Base-by-base conservation (phyloP, 768 basidiomycete genomes). In the Auriscalpium microsporum region DNA sequence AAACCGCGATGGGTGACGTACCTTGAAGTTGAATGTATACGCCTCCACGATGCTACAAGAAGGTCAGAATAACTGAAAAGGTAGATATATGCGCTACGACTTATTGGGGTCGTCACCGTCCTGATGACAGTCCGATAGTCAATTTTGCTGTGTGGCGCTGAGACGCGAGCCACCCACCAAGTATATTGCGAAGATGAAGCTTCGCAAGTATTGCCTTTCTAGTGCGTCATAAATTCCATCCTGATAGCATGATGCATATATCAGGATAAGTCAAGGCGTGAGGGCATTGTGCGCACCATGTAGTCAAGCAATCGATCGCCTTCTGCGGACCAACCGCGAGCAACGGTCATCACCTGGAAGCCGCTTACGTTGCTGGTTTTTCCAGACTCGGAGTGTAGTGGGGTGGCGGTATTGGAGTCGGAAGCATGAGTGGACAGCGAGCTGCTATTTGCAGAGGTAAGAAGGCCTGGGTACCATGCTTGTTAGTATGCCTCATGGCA, bases 141-240 rank as follows among this genome's bases (percentile, higher is more conserved):
- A 40, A 36, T 35, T 6, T 48, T n/a, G 37, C 35, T 23, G 35
- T 13, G 16, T 13, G 48, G 16, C 11, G 35, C 11, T 38, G 38
- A 54, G 17, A 45, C 56, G 45, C 40, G 19, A n/a, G 11, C 10
- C 9, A 69, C 80, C 56, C 54, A 92, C 92, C 56, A 93, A 71
- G 65, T 90, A 93, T 51, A 93, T 80, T 7, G 84, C 90, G 61
- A 93, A 90, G 52, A 92, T 84, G 67, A 91, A 90, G 63, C 86
- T 89, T 48, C 81, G 82, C 47, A 94, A 78, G 69, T 91, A 94
- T 60, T 83, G 84, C 64, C 86, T 90, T 64, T 90, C 80, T 36
- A 94, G 71, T 0, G 92, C 92, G 57, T 94, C 87, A 59, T 89
- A 91, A 45, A 93, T 90, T 0, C 92, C 92, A 55, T 94, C 91